These are phyloP conservation scores for Emmonsiellopsis sp. DNA, from an alignment of 2,329 filamentous ascomycete species.

Conservation along the genomic window DNA sequence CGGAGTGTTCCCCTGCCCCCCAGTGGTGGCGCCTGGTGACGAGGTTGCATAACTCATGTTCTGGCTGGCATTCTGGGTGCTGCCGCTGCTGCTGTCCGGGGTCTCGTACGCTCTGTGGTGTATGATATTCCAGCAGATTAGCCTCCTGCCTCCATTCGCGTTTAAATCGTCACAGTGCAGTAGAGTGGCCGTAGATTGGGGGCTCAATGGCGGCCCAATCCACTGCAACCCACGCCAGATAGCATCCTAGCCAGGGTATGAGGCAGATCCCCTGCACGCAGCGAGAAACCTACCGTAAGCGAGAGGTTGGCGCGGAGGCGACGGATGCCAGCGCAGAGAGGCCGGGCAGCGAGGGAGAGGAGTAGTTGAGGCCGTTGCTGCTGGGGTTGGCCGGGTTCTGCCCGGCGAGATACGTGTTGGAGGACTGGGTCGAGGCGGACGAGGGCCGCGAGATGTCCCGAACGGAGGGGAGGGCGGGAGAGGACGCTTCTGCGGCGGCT, in stretches of 20 bases:
- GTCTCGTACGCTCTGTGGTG: constrained; percentile 4
- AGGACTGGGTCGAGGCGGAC: constrained; percentile 42
- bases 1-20: constrained; percentile 46
- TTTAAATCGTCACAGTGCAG: too few relatives aligned
- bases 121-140: constrained; percentile 5
- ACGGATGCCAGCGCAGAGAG: constrained; percentile 52
- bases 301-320: constrained; percentile 43
- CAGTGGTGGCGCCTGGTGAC: constrained; percentile 55
- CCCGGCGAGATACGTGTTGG: constrained; percentile 23
- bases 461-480: constrained; percentile 36
- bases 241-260: too few relatives aligned
- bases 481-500: constrained; percentile 38
- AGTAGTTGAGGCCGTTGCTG: constrained; percentile 15
- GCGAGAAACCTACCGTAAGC: constrained; percentile 39
- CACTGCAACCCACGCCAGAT: not conserved
- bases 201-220: not conserved
- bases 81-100: constrained; percentile 10
- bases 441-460: constrained; percentile 45
- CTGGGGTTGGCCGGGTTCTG: constrained; percentile 19
- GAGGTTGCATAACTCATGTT: constrained; percentile 54
- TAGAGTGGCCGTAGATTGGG: not conserved
- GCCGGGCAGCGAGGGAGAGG: constrained; percentile 41
- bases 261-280: not conserved
- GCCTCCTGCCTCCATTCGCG: not conserved
- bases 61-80: constrained; percentile 36